Conservation (phyloP, 176 grass and related monocot species). For the Paspalum notatum region DNA sequence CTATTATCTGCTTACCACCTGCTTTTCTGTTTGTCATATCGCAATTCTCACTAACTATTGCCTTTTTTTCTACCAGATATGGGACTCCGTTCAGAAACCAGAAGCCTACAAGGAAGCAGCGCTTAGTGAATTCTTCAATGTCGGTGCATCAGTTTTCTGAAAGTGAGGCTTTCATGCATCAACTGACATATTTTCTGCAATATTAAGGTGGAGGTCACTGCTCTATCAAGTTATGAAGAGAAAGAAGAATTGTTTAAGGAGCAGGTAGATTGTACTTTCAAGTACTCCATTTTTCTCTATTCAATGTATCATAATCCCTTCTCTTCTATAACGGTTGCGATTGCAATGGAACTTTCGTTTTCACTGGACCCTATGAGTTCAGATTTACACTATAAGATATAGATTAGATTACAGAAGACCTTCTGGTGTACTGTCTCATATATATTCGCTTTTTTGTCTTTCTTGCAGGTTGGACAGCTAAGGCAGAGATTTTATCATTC, state of each 20-base stretch:
- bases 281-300: not conserved
- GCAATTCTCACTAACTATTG: conserved; percentile 1
- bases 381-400: not conserved
- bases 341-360: not conserved
- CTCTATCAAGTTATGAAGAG: conserved; percentile 90
- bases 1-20: conserved; percentile 25
- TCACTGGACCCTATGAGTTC: not conserved
- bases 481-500: conserved; percentile 78
- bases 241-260: conserved; percentile 83
- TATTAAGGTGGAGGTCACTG: conserved; percentile 83
- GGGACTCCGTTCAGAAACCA: conserved; percentile 80
- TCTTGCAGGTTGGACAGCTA: conserved; percentile 66
- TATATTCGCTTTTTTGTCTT: conserved; percentile 19
- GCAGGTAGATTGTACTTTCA: conserved; percentile 56
- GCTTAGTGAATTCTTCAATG: conserved; percentile 96
- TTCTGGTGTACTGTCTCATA: conserved; percentile 2
- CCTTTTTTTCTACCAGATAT: conserved; percentile 68
- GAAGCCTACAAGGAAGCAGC: conserved; percentile 72
- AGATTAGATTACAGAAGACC: not conserved
- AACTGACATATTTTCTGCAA: conserved; percentile 40
- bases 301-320: not conserved
- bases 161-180: conserved; percentile 32
- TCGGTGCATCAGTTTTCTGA: conserved; percentile 48
- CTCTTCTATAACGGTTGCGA: conserved; percentile 2
- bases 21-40: conserved; percentile 36